phyloP scores from a whole-genome alignment of 495 filamentous ascomycete genomes.

The Thozetella sp. region DNA sequence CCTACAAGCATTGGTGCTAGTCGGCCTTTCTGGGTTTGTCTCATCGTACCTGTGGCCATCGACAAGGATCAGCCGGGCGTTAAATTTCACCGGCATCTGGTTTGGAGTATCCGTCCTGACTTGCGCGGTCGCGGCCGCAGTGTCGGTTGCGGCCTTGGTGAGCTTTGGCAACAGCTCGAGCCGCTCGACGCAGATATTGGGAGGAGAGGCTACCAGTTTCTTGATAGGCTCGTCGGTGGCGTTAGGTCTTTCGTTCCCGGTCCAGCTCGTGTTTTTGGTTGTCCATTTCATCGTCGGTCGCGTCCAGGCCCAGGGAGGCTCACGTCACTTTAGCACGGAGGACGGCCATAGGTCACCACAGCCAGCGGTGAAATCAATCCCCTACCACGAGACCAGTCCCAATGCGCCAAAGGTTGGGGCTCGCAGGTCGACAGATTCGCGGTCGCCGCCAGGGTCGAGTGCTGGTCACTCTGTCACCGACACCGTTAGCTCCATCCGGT shows the following conservation, averaged over 20 bases:
- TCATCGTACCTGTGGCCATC: constrained; percentile 19
- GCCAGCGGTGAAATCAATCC: constrained; percentile 42
- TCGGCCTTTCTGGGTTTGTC: constrained; percentile 24
- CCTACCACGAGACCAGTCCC: constrained; percentile 42
- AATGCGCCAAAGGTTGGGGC: constrained; percentile 20
- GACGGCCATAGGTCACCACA: constrained; percentile 20
- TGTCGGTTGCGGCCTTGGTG: constrained; percentile 37
- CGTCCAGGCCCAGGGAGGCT: constrained; percentile 17
- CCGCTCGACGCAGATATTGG: constrained; percentile 27
- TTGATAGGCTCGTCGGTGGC: constrained; percentile 37
- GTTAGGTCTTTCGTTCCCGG: constrained; percentile 38
- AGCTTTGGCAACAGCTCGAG: constrained; percentile 28
- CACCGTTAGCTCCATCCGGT: constrained; percentile 53
- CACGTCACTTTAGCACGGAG: constrained; percentile 23
- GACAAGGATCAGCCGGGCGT: constrained; percentile 14
- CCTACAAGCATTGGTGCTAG: constrained; percentile 31
- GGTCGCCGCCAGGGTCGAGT: constrained; percentile 37
- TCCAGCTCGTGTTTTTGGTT: constrained; percentile 40
- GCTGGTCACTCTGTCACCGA: constrained; percentile 43
- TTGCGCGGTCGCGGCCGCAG: constrained; percentile 35
- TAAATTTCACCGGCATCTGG: constrained; percentile 26
- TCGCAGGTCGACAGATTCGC: constrained; percentile 23
- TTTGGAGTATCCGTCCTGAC: constrained; percentile 32
- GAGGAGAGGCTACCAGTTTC: constrained; percentile 24
- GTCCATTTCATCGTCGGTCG: constrained; percentile 33